Percentiles rank a stretch among this genome's conserved stretches.
phyloP scores from a whole-genome alignment of 257 asterid genomes.

The Gentiana dahurica region DNA sequence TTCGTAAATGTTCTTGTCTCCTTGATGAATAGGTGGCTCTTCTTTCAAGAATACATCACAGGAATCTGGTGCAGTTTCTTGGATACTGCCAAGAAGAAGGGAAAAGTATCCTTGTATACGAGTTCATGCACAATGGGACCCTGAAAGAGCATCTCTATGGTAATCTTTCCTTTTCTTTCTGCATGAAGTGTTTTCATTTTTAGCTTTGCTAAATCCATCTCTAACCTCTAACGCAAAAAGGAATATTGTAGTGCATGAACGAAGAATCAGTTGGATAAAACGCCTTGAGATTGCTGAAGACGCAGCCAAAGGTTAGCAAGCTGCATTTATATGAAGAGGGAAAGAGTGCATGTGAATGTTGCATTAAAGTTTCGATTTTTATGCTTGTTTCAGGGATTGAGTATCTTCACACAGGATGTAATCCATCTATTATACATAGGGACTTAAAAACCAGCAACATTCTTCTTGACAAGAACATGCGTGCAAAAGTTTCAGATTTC shows the following conservation, averaged over 20 bases:
- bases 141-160: slow-evolving; percentile 93
- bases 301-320: slow-evolving; percentile 79
- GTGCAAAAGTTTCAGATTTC: slow-evolving; percentile 96
- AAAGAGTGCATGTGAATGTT: not conserved
- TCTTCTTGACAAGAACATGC: slow-evolving; percentile 84
- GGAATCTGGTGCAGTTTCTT: slow-evolving; percentile 88
- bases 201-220: not conserved
- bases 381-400: slow-evolving; percentile 69
- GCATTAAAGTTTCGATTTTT: not conserved
- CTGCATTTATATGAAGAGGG: slow-evolving; percentile 1
- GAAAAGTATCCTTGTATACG: slow-evolving; percentile 78
- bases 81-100: slow-evolving; percentile 98
- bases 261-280: slow-evolving; percentile 69
- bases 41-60: slow-evolving; percentile 97
- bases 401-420: slow-evolving; percentile 96
- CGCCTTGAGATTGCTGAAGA: slow-evolving; percentile 99
- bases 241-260: slow-evolving; percentile 43
- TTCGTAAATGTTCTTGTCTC: slow-evolving; percentile 5
- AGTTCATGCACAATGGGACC: slow-evolving; percentile 96
- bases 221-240: slow-evolving; percentile 27
- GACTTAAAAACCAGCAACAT: slow-evolving; percentile 94
- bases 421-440: slow-evolving; percentile 90
- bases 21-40: slow-evolving; percentile 68
- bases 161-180: slow-evolving; percentile 12
- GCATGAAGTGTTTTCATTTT: not conserved